Evolutionary conservation across 306 rosid species (phyloP), one percentile per base, ranked within the genome.

Genomic region (Chamaecrista fasciculata): DNA sequence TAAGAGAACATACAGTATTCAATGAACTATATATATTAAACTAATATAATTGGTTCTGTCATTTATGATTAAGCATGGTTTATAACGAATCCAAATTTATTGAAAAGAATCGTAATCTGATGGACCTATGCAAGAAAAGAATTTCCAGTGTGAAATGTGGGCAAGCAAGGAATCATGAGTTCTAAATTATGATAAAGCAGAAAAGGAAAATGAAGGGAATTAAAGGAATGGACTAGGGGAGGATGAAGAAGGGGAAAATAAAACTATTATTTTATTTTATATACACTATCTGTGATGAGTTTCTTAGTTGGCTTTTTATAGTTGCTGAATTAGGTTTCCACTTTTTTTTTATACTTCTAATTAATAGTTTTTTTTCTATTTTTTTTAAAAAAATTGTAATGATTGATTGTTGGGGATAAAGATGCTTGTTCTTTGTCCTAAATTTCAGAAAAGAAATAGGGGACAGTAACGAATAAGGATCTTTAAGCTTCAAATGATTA

Each of bases 91-190:
- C n/a, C n/a, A n/a, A n/a, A n/a, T n/a, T n/a, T n/a, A n/a, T n/a
- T n/a, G n/a, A n/a, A n/a, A n/a, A n/a, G n/a, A n/a, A n/a, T n/a
- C n/a, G n/a, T n/a, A 2, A 33, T 40, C 26, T 11, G 3, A 16
- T 28, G 62, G 66, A 39, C 21, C 8, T 44, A 26, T 25, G 31
- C 29, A 43, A 47, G 66, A 64, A 79, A 79, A 70, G 69, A 42
- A 9, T 71, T 39, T 60, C 18, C 43, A 52, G 18, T 28, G 51
- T 71, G 8, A 69, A 55, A 73, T 67, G 39, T 71, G 61, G 34
- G 20, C 61, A 76, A 76, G 79, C 70, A 81, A 76, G 64, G 79
- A 73, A 69, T 77, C 67, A 69, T 68, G 67, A 65, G n/a, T 11
- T 14, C 20, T 2, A 47, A 2, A 19, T 10, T 18, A 40, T 7